Conservation (phyloP, 2,329 filamentous ascomycete species). For the Acephala macrosclerotiorum region DNA sequence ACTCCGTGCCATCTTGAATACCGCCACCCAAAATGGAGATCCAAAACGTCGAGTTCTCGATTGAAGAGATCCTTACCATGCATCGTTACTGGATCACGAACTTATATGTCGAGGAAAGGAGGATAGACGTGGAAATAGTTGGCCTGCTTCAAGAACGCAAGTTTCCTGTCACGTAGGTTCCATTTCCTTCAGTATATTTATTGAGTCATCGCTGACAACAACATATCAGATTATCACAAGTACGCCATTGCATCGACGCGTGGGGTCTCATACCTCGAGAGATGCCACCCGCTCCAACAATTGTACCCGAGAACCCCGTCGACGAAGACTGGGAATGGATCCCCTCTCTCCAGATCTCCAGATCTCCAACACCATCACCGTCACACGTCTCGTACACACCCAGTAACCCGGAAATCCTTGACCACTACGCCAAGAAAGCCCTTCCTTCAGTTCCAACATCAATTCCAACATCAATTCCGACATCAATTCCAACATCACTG, state of each 20-base stretch:
- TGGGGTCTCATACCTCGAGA: conserved; percentile 27
- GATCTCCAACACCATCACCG: not conserved
- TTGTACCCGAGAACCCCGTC: not conserved
- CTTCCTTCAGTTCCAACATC: conserved; percentile 30
- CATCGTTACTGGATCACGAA: conserved; percentile 34
- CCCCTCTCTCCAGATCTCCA: conserved; percentile 8
- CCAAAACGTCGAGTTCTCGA: conserved; percentile 29
- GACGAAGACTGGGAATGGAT: conserved; percentile 23
- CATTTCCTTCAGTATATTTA: not conserved
- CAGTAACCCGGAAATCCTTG: conserved; percentile 24
- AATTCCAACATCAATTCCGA: too few relatives aligned
- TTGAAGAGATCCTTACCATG: conserved; percentile 34
- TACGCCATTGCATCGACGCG: conserved; percentile 31
- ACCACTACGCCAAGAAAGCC: conserved; percentile 26
- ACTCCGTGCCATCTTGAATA: not conserved
- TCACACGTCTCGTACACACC: conserved; percentile 18
- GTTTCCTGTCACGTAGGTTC: conserved; percentile 32
- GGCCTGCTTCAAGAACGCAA: conserved; percentile 24
- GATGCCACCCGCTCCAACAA: not conserved
- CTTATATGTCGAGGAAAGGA: conserved; percentile 34
- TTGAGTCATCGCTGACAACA: conserved; percentile 13
- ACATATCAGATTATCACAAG: conserved; percentile 30
- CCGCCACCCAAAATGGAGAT: conserved; percentile 26
- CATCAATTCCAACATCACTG: too few relatives aligned
- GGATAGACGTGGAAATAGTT: conserved; percentile 35